These are phyloP conservation scores for Agaricus blazei DNA, from an alignment of 768 basidiomycete species.

Conservation along the genomic window DNA sequence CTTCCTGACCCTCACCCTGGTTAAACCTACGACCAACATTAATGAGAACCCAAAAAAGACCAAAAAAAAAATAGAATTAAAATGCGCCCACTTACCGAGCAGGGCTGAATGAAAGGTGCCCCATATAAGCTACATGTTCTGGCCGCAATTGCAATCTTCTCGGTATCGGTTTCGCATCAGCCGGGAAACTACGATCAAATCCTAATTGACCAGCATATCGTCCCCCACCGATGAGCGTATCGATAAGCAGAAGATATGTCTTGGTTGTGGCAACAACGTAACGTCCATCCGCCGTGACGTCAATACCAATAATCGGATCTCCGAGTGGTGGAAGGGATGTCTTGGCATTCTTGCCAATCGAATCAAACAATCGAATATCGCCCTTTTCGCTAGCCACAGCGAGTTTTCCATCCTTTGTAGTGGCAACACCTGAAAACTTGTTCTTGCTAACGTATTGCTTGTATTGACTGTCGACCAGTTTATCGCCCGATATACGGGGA, in stretches of 20 bases:
- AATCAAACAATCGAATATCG: slow-evolving; percentile 91
- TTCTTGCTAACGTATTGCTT: slow-evolving; percentile 97
- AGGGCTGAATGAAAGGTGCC: slow-evolving; percentile 82
- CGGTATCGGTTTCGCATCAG: slow-evolving; percentile 88
- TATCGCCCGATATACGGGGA: slow-evolving; percentile 86
- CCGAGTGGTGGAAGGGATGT: slow-evolving; percentile 93
- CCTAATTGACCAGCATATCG: slow-evolving; percentile 77
- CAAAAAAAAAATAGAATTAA: not conserved
- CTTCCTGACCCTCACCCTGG: slow-evolving; percentile 78
- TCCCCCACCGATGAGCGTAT: slow-evolving; percentile 91
- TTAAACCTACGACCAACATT: slow-evolving; percentile 66
- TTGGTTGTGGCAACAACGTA: slow-evolving; percentile 96
- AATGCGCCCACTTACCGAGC: slow-evolving; percentile 60
- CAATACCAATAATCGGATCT: slow-evolving; percentile 91
- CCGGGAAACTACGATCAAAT: slow-evolving; percentile 95
- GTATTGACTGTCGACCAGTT: slow-evolving; percentile 91
- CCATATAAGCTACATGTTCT: slow-evolving; percentile 95
- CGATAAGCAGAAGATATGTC: slow-evolving; percentile 90
- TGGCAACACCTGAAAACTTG: slow-evolving; percentile 88
- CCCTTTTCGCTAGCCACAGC: slow-evolving; percentile 97
- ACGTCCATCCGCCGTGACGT: slow-evolving; percentile 89
- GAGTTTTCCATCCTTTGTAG: slow-evolving; percentile 80
- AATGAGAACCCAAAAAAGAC: too few species aligned
- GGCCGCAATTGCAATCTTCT: slow-evolving; percentile 80
- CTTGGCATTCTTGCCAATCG: slow-evolving; percentile 98